Evolutionary conservation across 257 asterid species (phyloP), one percentile per base, ranked within the genome.

Genomic region (Capsicum baccatum): DNA sequence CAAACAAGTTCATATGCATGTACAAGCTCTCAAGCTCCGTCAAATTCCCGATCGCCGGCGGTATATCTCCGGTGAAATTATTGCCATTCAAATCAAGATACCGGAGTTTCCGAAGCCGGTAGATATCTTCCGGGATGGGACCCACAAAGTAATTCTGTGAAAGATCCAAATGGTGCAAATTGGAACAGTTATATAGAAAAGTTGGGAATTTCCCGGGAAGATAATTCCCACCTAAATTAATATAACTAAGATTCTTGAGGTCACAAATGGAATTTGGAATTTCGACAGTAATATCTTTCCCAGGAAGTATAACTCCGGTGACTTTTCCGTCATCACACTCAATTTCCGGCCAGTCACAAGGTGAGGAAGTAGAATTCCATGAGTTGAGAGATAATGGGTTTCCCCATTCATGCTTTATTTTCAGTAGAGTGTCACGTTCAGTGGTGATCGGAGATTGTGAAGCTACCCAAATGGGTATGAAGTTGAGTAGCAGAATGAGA

Each of bases 31-130:
- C 78, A 55, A 96, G 87, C 82, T 85, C 87, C 3, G 88, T 84
- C 85, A 96, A 79, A 47, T 90, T 92, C 9, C 97, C 99, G 63
- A 94, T 84, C 8, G 83, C 82, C 81, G 92, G 89, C 33, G 99
- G 99, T 64, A 96, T 83, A 76, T 93, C 87, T n/a, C 98, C 99
- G 84, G 94, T 89, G 94, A 96, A 89, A 83, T 94, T 92, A 84
- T 96, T 96, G 13, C 82, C 90, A 74, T 91, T 64, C 79, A 96
- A 85, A 54, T 93, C 92, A 79, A 96, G 91, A 84, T 83, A 21
- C 35, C 79, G 85, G 11, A 96, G 93, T 33, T 88, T 80, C 16
- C 64, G 47, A 54, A 96, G 90, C 88, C 63, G 76, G 86, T 90
- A 90, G 9, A 96, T 89, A 15, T 85, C 88, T 55, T 71, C 84